Conservation (phyloP, 805 yeast species). For the Candida coquimbonensis region DNA sequence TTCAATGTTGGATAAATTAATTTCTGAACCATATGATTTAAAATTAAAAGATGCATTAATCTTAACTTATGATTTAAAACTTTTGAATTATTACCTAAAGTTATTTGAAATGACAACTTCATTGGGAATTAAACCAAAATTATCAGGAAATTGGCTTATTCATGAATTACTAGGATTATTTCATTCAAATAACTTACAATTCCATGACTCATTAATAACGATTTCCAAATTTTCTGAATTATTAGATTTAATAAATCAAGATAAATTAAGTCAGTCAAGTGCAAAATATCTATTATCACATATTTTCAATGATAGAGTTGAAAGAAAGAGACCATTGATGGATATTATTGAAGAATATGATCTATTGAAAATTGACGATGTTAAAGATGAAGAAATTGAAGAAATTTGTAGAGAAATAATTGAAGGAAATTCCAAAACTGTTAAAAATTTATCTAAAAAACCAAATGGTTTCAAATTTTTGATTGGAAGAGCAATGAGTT, state of each 20-base stretch:
- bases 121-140: constrained; percentile 18
- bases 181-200: constrained; percentile 38
- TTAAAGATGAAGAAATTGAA: constrained; percentile 25
- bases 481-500: constrained; percentile 80
- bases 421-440: constrained; percentile 42
- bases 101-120: constrained; percentile 26
- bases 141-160: constrained; percentile 71
- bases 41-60: constrained; percentile 72
- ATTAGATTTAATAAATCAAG: constrained; percentile 38
- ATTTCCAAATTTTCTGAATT: constrained; percentile 46
- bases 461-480: constrained; percentile 63
- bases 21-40: constrained; percentile 43
- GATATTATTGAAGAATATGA: constrained; percentile 50
- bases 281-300: constrained; percentile 62
- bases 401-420: constrained; percentile 31
- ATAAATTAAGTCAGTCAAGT: constrained; percentile 52
- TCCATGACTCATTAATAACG: constrained; percentile 28
- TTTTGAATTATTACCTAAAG: constrained; percentile 47
- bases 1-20: constrained; percentile 38
- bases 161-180: constrained; percentile 74
- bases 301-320: constrained; percentile 43
- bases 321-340: constrained; percentile 27
- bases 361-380: constrained; percentile 31
- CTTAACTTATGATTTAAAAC: constrained; percentile 42
- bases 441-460: constrained; percentile 48